Percentiles rank a stretch among this genome's conserved stretches.
Evolutionary conservation across 257 asterid genomes (phyloP).

Genomic region (Osmanthus fragrans): DNA sequence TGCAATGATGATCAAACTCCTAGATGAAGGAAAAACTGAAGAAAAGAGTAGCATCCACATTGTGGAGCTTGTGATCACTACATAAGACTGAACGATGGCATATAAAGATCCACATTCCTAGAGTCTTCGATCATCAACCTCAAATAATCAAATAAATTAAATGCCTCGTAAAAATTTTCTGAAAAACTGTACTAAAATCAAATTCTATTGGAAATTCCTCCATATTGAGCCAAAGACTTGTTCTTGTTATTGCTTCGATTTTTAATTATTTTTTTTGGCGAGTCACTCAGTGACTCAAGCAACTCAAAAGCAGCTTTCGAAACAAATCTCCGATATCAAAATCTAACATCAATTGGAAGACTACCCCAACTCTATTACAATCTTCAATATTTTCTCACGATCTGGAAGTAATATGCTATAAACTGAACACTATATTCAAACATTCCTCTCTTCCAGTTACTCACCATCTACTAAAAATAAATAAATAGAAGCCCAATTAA

Average conservation of each 20-base stretch:
- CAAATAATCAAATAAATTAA: neutral
- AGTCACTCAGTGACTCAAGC: neutral
- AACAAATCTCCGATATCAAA: neutral
- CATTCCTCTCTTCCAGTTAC: neutral
- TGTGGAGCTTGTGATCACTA: neutral
- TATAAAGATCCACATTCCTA: neutral
- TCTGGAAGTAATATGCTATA: neutral
- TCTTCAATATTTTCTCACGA: neutral
- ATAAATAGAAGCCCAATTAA: conserved; percentile 8
- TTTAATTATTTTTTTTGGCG: neutral
- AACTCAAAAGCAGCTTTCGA: neutral
- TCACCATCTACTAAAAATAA: neutral
- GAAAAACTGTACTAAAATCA: neutral
- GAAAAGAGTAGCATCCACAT: neutral
- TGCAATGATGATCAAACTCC: neutral
- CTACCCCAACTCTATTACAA: neutral
- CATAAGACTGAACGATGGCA: neutral
- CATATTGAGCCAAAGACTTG: neutral
- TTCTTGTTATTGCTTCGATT: neutral
- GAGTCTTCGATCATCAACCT: neutral
- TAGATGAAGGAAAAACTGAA: neutral
- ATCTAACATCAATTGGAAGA: neutral
- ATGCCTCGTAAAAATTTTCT: neutral
- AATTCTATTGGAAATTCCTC: neutral
- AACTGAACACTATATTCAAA: neutral